phyloP scores from a whole-genome alignment of 257 asterid genomes.

The Hygrophila difformis region DNA sequence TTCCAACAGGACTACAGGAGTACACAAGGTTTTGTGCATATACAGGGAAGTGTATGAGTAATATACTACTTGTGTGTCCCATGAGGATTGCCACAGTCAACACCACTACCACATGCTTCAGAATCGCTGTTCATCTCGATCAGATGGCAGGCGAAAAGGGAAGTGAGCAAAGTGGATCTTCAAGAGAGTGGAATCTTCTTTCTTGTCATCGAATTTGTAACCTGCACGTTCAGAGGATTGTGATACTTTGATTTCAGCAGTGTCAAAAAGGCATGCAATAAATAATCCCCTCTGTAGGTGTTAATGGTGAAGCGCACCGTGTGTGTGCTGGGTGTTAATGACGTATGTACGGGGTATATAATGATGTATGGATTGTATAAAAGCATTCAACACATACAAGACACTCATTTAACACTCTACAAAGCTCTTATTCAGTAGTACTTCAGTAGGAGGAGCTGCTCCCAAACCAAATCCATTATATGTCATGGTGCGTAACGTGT shows the following conservation, averaged over 20 bases:
- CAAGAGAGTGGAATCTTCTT: slow-evolving; percentile 41
- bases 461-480: too few species aligned
- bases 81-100: not conserved
- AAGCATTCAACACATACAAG: too few species aligned
- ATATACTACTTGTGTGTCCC: not conserved
- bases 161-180: slow-evolving; percentile 54
- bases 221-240: slow-evolving; percentile 30
- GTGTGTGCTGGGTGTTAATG: too few species aligned
- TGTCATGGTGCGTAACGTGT: too few species aligned
- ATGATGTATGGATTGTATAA: too few species aligned
- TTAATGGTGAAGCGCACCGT: too few species aligned
- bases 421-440: too few species aligned
- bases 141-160: slow-evolving; percentile 54
- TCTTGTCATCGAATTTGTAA: slow-evolving; percentile 66
- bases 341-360: too few species aligned
- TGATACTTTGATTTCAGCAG: not conserved
- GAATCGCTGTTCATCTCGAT: slow-evolving; percentile 22
- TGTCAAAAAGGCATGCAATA: not conserved
- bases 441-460: too few species aligned
- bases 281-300: not conserved
- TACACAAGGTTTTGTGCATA: not conserved
- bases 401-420: too few species aligned
- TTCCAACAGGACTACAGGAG: too few species aligned
- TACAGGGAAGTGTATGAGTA: not conserved
- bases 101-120: slow-evolving; percentile 20